phyloP scores from a whole-genome alignment of 169 alveolate genomes.

The Eimeria praecox region DNA sequence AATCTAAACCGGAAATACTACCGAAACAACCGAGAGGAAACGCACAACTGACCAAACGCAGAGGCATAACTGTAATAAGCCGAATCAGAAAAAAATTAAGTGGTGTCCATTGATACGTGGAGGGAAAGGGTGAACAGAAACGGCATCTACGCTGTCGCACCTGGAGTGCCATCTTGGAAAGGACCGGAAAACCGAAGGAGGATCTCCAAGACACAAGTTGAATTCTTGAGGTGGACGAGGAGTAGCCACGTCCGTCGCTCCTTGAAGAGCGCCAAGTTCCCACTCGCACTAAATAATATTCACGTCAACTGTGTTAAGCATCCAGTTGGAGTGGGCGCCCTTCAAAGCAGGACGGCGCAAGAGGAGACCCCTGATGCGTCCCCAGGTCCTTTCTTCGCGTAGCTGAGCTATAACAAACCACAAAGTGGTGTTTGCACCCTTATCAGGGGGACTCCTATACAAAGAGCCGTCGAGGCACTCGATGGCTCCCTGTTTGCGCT shows the following conservation, averaged over 20 bases:
- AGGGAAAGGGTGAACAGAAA: neutral
- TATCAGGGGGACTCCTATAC: constrained; percentile 3
- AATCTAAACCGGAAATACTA: neutral
- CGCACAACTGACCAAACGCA: neutral
- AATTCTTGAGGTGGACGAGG: neutral
- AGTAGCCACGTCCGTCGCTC: neutral
- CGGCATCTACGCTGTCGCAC: neutral
- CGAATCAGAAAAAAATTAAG: too few species aligned
- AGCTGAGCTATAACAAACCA: neutral
- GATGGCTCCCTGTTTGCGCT: neutral
- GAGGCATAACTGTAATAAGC: neutral
- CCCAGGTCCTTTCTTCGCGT: neutral
- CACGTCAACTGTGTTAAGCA: neutral
- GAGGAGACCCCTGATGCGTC: neutral
- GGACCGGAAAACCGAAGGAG: neutral
- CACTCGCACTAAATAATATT: neutral
- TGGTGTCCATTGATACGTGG: neutral
- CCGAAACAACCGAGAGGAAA: neutral
- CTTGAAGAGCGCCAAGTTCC: neutral
- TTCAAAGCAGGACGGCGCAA: neutral
- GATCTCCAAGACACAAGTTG: neutral
- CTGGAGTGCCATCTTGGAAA: constrained; percentile 6
- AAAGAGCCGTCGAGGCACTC: neutral
- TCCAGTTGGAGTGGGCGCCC: neutral
- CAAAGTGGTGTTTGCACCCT: neutral